phyloP scores from a whole-genome alignment of 2,329 filamentous ascomycete species.

The Pseudogymnoascus verrucosus region DNA sequence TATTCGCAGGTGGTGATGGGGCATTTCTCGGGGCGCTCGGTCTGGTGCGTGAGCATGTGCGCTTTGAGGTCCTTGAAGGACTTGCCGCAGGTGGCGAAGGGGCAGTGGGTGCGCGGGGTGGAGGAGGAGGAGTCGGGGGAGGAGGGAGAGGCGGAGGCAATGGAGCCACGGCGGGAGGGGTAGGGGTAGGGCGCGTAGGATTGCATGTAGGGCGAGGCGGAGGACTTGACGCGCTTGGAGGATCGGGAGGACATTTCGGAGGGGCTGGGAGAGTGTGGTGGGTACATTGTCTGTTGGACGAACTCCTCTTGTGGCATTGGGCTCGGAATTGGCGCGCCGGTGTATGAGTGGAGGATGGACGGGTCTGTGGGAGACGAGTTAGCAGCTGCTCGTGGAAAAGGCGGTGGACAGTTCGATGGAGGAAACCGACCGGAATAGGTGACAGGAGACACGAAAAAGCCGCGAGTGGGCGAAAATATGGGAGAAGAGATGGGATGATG shows the following conservation, averaged over 20 bases:
- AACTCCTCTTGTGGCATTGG: constrained; percentile 14
- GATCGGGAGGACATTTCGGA: constrained; percentile 23
- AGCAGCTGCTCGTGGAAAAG: constrained; percentile 15
- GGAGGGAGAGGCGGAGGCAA: neutral
- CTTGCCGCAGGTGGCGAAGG: constrained; percentile 50
- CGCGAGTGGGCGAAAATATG: constrained; percentile 47
- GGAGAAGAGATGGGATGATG: constrained; percentile 24
- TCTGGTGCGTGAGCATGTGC: constrained; percentile 94
- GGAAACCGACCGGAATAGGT: constrained; percentile 46
- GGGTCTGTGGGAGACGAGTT: constrained; percentile 24
- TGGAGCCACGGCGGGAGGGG: constrained; percentile 18
- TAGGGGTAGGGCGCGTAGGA: constrained; percentile 25
- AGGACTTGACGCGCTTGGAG: constrained; percentile 18
- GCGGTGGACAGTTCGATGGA: constrained; percentile 26
- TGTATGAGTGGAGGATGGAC: constrained; percentile 23
- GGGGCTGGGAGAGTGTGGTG: constrained; percentile 24
- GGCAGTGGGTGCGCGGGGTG: constrained; percentile 35
- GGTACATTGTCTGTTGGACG: constrained; percentile 23
- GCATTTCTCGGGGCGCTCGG: constrained; percentile 90
- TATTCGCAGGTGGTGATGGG: constrained; percentile 92
- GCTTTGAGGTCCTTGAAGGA: constrained; percentile 63
- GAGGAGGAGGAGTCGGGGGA: constrained; percentile 16
- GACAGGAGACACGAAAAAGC: constrained; percentile 44
- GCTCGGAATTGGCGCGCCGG: constrained; percentile 19
- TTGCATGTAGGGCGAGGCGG: constrained; percentile 24